Evolutionary conservation across 2,329 filamentous ascomycete species (phyloP), one percentile per base, ranked within the genome.

Genomic region (Tolypocladium album): DNA sequence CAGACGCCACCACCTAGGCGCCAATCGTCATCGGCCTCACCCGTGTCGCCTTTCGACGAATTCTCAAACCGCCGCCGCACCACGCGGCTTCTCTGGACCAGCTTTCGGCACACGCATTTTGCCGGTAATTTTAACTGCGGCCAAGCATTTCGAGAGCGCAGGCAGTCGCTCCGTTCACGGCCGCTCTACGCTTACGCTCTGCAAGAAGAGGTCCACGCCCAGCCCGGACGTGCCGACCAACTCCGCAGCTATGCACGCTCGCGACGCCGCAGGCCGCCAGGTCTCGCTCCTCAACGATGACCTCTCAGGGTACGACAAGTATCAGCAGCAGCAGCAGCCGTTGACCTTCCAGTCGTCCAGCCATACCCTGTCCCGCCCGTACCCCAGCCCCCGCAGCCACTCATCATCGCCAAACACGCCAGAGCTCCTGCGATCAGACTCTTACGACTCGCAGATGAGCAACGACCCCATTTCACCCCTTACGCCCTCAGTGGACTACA

Each of bases 271-370:
- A 50, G 83, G 83, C 65, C 80, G 81, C 65, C 75, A 78, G 70
- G 79, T 86, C 68, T 86, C 83, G 58, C 75, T 86, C 12, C 75
- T 86, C 45, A 86, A 86, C 69, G 82, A 85, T 64, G 81, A 83
- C 56, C 60, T 58, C 59, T 57, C 59, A 36, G 57, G 60, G 60
- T 60, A 57, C 55, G 57, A 61, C 53, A 65, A 59, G 52, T 34
- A 64, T 20, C 57, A 60, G 34, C 68, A 72, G 17, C 57, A 60
- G 67, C 70, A 60, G 67, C 70, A 60, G 45, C 65, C 69, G 15
- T 47, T 65, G 12, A 68, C 71, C 66, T 78, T 74, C 62, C 69
- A 70, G 61, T 65, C 71, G 9, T 66, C 74, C 56, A 72, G 67
- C 67, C 72, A 74, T 59, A 63, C 67, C 55, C 61, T 70, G 55